A percentile compares a stretch with the other conserved stretches of the same genome.
phyloP scores from a whole-genome alignment of 257 asterid species.

The Nicotiana undulata region DNA sequence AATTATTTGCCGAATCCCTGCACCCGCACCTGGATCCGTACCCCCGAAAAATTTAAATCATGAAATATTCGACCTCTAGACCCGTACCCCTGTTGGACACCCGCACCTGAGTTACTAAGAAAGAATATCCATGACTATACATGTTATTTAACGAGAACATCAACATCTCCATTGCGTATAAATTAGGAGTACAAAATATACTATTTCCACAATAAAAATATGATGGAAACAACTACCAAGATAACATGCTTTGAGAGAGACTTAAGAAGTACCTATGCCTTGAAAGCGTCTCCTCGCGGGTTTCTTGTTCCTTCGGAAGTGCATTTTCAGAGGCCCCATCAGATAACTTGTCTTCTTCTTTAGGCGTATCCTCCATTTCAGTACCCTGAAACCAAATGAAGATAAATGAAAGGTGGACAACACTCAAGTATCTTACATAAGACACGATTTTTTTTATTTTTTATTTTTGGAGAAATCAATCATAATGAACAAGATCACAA shows the following conservation, averaged over 20 bases:
- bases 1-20: no score
- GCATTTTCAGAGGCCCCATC: constrained; percentile 29
- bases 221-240: neutral
- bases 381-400: constrained; percentile 13
- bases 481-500: no score
- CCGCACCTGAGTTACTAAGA: no score
- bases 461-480: no score
- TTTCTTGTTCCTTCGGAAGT: constrained; percentile 33
- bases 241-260: neutral
- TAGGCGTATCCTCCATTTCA: constrained; percentile 38
- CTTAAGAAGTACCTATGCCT: constrained; percentile 36
- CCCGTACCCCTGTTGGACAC: no score
- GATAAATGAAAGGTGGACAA: neutral
- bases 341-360: constrained; percentile 28
- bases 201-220: neutral
- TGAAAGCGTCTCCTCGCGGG: constrained; percentile 58
- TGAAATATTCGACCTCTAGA: no score
- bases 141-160: no score
- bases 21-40: no score
- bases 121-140: no score
- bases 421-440: neutral
- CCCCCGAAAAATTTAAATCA: no score
- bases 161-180: neutral
- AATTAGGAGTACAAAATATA: neutral
- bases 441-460: no score